phyloP scores from a whole-genome alignment of 2,329 filamentous ascomycete genomes.

The Colletotrichum sp. region DNA sequence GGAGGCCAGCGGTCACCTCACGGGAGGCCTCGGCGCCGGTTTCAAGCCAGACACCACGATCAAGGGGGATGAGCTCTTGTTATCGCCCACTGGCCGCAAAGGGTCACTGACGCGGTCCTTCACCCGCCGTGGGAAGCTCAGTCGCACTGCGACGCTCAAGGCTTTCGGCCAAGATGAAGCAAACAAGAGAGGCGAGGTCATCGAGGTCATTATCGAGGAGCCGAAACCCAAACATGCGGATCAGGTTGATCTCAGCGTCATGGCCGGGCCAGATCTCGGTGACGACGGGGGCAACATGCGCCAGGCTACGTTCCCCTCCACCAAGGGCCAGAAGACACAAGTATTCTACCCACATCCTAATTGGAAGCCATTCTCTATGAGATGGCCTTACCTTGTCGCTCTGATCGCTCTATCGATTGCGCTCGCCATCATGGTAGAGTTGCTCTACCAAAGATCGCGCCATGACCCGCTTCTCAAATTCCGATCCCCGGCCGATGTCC shows the following conservation, averaged over 20 bases:
- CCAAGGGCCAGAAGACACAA: constrained; percentile 43
- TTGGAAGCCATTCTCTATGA: constrained; percentile 72
- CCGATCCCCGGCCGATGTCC: constrained; percentile 52
- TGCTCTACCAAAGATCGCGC: constrained; percentile 56
- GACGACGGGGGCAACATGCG: constrained; percentile 33
- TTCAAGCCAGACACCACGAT: constrained; percentile 53
- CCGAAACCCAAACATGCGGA: constrained; percentile 23
- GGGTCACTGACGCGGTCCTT: constrained; percentile 46
- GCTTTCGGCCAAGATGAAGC: constrained; percentile 62
- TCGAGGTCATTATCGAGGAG: constrained; percentile 60
- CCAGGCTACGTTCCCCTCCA: constrained; percentile 40
- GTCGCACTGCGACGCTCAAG: constrained; percentile 47
- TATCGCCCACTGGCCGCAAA: constrained; percentile 35
- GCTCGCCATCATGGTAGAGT: constrained; percentile 58
- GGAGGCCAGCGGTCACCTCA: constrained; percentile 60
- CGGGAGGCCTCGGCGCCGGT: constrained; percentile 62
- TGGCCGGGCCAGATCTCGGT: constrained; percentile 46
- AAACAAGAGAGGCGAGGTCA: constrained; percentile 62
- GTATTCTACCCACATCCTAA: constrained; percentile 68
- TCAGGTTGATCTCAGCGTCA: constrained; percentile 56
- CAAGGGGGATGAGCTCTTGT: constrained; percentile 54
- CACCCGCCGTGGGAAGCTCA: constrained; percentile 35
- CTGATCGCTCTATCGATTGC: constrained; percentile 59
- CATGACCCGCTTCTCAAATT: constrained; percentile 54
- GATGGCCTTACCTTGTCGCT: constrained; percentile 61